Conservation (phyloP, 2,329 filamentous ascomycete genomes). For the Alternaria gansuensis region DNA sequence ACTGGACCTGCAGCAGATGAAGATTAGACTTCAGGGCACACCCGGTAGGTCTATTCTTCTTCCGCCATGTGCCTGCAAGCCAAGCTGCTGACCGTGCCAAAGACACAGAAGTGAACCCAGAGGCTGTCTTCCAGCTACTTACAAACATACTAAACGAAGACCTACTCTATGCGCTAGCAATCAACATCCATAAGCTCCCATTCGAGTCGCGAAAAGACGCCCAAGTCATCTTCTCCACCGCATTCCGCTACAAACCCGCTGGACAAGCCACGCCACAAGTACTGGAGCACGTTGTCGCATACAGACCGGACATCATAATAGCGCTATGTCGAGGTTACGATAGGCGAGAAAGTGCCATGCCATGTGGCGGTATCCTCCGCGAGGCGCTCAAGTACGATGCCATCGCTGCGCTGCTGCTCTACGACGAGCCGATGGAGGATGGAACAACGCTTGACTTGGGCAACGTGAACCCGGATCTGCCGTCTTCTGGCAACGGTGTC, state of each 20-base stretch:
- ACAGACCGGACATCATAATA: constrained; percentile 85
- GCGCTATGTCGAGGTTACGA: constrained; percentile 91
- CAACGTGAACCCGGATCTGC: constrained; percentile 77
- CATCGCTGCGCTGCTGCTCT: constrained; percentile 88
- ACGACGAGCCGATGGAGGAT: constrained; percentile 81
- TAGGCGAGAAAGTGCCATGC: constrained; percentile 87
- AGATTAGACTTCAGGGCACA: constrained; percentile 89
- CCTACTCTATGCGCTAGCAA: constrained; percentile 82
- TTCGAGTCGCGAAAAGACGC: constrained; percentile 97
- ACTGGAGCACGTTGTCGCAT: constrained; percentile 86
- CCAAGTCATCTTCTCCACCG: constrained; percentile 93
- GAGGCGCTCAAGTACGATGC: constrained; percentile 92
- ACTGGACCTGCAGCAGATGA: constrained; percentile 88
- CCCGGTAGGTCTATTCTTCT: constrained; percentile 67
- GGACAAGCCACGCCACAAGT: constrained; percentile 80
- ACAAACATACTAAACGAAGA: constrained; percentile 88
- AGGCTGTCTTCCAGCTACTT: constrained; percentile 87
- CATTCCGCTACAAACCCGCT: constrained; percentile 85
- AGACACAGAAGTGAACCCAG: constrained; percentile 87
- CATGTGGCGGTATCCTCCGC: constrained; percentile 86
- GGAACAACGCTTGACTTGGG: constrained; percentile 79
- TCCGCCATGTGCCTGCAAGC: background rate
- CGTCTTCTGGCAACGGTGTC: constrained; percentile 80
- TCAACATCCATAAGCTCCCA: constrained; percentile 82
- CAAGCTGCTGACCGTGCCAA: constrained; percentile 31